Evolutionary conservation across 352 stramenopile genomes (phyloP).

Genomic region (Globisporangium ultimum): DNA sequence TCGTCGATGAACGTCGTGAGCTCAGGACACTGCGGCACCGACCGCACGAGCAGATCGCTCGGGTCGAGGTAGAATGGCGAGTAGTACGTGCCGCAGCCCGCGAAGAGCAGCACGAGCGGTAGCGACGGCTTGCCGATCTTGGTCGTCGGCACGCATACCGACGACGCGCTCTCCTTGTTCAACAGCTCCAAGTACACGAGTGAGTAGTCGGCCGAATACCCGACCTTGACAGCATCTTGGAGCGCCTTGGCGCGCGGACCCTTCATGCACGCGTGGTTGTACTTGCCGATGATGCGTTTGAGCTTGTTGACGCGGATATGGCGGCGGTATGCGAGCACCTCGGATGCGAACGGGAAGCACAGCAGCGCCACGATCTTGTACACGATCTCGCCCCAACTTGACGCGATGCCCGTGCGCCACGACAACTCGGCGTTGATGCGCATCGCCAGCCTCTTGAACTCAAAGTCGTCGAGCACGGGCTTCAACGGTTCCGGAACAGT

Average conservation of each 20-base stretch:
- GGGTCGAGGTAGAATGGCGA: conserved; percentile 78
- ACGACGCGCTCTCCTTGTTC: conserved; percentile 70
- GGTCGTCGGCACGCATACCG: conserved; percentile 63
- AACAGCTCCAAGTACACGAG: conserved; percentile 78
- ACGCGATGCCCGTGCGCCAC: conserved; percentile 43
- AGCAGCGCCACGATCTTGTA: conserved; percentile 57
- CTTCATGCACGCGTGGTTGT: conserved; percentile 84
- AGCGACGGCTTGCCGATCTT: conserved; percentile 72
- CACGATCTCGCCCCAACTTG: conserved; percentile 57
- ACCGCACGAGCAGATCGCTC: conserved; percentile 75
- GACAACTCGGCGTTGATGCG: conserved; percentile 59
- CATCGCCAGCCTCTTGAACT: conserved; percentile 62
- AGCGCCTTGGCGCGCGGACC: conserved; percentile 59
- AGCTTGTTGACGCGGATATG: conserved; percentile 74
- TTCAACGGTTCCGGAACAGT: conserved; percentile 56
- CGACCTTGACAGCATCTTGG: conserved; percentile 75
- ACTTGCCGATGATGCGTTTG: conserved; percentile 71
- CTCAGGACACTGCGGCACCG: conserved; percentile 72
- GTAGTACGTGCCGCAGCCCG: conserved; percentile 73
- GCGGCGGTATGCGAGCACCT: conserved; percentile 61
- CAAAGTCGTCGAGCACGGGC: conserved; percentile 63
- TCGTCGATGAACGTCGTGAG: conserved; percentile 85
- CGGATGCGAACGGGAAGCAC: conserved; percentile 68
- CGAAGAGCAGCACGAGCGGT: conserved; percentile 73
- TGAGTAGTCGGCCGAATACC: conserved; percentile 77